Base-by-base conservation (phyloP, 345 rosid species). In the Aquilaria sinensis region DNA sequence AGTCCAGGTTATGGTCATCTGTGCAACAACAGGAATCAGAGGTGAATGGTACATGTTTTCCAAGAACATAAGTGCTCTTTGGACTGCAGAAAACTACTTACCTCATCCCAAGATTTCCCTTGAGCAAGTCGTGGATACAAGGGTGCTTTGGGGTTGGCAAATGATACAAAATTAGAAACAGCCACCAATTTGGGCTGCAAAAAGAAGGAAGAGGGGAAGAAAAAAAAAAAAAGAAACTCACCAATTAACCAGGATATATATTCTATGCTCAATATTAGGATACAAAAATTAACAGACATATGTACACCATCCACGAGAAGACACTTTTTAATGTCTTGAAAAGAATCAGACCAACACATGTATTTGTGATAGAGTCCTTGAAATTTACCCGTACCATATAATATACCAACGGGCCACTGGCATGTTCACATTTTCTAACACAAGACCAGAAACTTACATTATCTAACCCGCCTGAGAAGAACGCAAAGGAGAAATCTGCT, bases 1-100 rank as follows among this genome's bases (percentile, higher is more conserved):
- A 4, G 99, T 94, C 99, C 99, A 94, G 12, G 97, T 94, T 23
- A 90, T 87, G 0, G 96, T 85, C 96, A 90, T 88, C 97, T 93
- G 72, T 32, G 51, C 53, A 70, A 77, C 50, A 60, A 14, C 54
- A n/a, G 68, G 65, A 70, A 53, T 3, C 59, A 31, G 31, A 47
- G 9, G 47, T 51, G 37, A 60, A 48, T 53, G 59, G 37, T 57
- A 37, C 7, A 53, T 41, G 37, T 37, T 37, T 9, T 37, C 43
- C 43, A 37, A 23, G 43, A 37, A 37, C 8, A 5, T 37, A 6
- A 9, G 8, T 2, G 5, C 43, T 37, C 43, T 37, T 37, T 9
- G 5, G 23, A 23, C 0, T 37, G 43, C 5, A 37, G 43, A 37
- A 50, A 57, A 65, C 46, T 34, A 78, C 92, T 82, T 60, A 90